Base-by-base conservation (phyloP, 2,329 filamentous ascomycete species). In the Alternaria alternata region DNA sequence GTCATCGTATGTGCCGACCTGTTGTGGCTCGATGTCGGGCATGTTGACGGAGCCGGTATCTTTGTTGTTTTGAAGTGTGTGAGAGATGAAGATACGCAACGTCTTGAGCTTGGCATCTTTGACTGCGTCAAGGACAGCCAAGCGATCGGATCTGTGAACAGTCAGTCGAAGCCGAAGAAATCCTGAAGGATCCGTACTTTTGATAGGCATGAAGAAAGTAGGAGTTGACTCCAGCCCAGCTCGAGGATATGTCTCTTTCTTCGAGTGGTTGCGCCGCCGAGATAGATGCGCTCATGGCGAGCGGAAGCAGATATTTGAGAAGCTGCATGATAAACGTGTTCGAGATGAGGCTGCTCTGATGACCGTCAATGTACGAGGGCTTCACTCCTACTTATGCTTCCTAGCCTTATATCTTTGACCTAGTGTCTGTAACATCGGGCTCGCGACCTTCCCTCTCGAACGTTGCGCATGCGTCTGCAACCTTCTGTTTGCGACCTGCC, bases 81-180 rank as follows among this genome's bases (percentile, higher is more conserved):
- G 43, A 1, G 53, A 60, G 39, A 60, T 60, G 43, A 60, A 60
- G 7, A 60, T 28, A 3, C 57, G 57, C 32, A 60, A 28, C 12
- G 43, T 57, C 42, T 57, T 60, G 51, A 60, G 57, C 11, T 60
- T 51, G 1, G 57, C 53, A 32, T 41, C 57, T 34, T 57, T 57
- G 28, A 60, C 48, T 9, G 57, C 57, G 42, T 60, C 52, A 8
- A 46, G 43, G 30, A 46, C 24, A 30, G 43, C 43, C 4, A 30
- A 2, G 4, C 43, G 24, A 14, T 46, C 43, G 1, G 43, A 11
- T 28, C 43, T 46, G 16, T 46, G 3, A 0, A 46, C 1, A 9
- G 43, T 46, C 4, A 30, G 43, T 46, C 28, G 9, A 46, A 28
- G 16, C 1, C 26, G 1, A 18, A 20, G 16, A n/a, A 51, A 7